Evolutionary conservation across 495 filamentous ascomycete genomes (phyloP).

Genomic region (Achaetomiella virescens): DNA sequence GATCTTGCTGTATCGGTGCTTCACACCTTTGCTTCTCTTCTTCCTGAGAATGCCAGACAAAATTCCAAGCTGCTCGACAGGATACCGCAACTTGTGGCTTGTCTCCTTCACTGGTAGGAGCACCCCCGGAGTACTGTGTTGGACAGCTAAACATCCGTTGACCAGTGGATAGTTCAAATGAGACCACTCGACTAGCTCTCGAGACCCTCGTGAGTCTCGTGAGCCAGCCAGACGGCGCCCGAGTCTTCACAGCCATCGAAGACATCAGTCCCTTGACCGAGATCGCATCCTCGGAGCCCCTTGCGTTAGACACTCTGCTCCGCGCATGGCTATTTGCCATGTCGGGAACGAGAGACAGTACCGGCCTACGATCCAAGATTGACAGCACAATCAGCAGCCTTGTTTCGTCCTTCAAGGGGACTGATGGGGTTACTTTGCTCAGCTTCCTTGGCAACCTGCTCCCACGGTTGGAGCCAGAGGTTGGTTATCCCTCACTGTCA

Average conservation of each 20-base stretch:
- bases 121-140: neutral
- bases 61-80: conserved; percentile 42
- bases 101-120: conserved; percentile 47
- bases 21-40: conserved; percentile 50
- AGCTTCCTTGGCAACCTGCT: conserved; percentile 41
- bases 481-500: conserved; percentile 19
- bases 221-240: conserved; percentile 40
- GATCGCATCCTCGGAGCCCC: conserved; percentile 44
- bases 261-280: conserved; percentile 48
- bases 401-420: conserved; percentile 44
- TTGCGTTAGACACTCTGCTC: conserved; percentile 45
- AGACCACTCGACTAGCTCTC: conserved; percentile 46
- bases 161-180: conserved; percentile 38
- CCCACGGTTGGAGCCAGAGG: conserved; percentile 35
- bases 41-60: conserved; percentile 39
- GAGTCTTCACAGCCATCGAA: conserved; percentile 37
- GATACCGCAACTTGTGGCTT: conserved; percentile 44
- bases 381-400: conserved; percentile 39
- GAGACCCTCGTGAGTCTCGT: conserved; percentile 49
- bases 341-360: conserved; percentile 19
- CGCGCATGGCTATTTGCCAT: conserved; percentile 45
- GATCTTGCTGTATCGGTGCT: conserved; percentile 54
- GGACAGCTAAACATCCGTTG: conserved; percentile 7
- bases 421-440: conserved; percentile 46
- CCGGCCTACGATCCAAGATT: conserved; percentile 33